phyloP scores from a whole-genome alignment of 805 yeast genomes.

The Blastobotrys americana region DNA sequence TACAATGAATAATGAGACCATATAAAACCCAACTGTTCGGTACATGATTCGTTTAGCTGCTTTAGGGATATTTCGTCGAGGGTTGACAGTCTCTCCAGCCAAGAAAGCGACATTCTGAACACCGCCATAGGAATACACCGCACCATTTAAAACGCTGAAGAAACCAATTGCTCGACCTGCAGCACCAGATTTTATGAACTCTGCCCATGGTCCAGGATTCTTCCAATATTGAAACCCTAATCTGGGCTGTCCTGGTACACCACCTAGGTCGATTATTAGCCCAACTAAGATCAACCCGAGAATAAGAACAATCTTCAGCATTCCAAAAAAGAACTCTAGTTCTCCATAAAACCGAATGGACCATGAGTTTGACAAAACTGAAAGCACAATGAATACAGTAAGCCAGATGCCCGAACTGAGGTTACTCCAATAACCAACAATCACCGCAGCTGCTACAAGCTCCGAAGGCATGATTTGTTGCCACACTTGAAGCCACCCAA shows the following conservation, averaged over 20 bases:
- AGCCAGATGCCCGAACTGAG: conserved; percentile 44
- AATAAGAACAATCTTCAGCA: conserved; percentile 49
- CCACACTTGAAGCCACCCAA: conserved; percentile 53
- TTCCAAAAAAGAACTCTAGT: background rate
- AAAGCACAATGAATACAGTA: conserved; percentile 40
- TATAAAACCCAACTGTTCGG: conserved; percentile 58
- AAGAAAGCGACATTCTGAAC: conserved; percentile 65
- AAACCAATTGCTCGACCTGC: conserved; percentile 55
- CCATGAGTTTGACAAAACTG: conserved; percentile 33
- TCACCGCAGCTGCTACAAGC: conserved; percentile 52
- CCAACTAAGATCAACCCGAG: conserved; percentile 57
- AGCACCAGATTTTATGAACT: conserved; percentile 36
- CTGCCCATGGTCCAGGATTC: conserved; percentile 56
- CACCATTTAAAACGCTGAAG: conserved; percentile 51
- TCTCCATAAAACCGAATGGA: background rate
- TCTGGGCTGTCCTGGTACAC: conserved; percentile 68
- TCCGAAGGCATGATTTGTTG: conserved; percentile 55
- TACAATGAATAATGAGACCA: conserved; percentile 51
- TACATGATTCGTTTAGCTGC: conserved; percentile 63
- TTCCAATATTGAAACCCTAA: conserved; percentile 63
- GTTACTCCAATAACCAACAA: conserved; percentile 46
- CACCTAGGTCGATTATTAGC: conserved; percentile 59
- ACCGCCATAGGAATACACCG: conserved; percentile 64
- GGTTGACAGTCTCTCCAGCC: conserved; percentile 63
- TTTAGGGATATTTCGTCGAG: conserved; percentile 58